Evolutionary conservation across 1,139 yeast species (phyloP), one percentile per base, ranked within the genome.

Genomic region (Debaryomyces udenii): DNA sequence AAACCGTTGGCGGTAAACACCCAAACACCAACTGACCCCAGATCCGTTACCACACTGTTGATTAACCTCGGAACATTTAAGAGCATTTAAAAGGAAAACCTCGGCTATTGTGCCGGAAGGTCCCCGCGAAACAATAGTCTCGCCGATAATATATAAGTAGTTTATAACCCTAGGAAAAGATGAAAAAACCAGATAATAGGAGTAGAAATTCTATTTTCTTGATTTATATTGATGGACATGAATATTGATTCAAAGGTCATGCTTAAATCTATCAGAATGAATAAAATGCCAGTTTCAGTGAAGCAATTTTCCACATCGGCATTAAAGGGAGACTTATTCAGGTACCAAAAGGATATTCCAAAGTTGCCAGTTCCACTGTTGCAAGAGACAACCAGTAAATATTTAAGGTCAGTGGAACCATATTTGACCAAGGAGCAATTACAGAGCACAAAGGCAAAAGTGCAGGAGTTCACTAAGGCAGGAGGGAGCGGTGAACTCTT

Each of bases 281-380:
- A 20, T 20, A 20, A 20, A 39, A 43, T 47, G 46, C 39, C 45
- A 31, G 41, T 29, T 16, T 32, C 50, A 16, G 28, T 48, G 23
- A 59, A 53, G 47, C 56, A 61, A 49, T 61, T 73, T 47, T 54
- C 68, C 37, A 57, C 70, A 20, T 52, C 67, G n/a, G 54, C 63
- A 47, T 50, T 62, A 35, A 80, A 80, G 56, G 96, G 95, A 36
- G 81, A 79, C 47, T 81, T 91, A 52, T 87, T 70, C 67, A 78
- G 83, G 51, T 80, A 71, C 68, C 97, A 91, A 64, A 74, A 76
- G 34, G 73, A 82, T 33, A 76, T 93, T 44, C 97, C 98, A 9
- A 74, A 80, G 43, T 76, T 93, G 50, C 98, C 98, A 1, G 96
- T 93, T 9, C 99, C 99, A 2, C 66, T 83, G 3, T 74, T 93